Conservation (phyloP, 192 early-diverging fungal genomes). For the Rhizophagus sp. region DNA sequence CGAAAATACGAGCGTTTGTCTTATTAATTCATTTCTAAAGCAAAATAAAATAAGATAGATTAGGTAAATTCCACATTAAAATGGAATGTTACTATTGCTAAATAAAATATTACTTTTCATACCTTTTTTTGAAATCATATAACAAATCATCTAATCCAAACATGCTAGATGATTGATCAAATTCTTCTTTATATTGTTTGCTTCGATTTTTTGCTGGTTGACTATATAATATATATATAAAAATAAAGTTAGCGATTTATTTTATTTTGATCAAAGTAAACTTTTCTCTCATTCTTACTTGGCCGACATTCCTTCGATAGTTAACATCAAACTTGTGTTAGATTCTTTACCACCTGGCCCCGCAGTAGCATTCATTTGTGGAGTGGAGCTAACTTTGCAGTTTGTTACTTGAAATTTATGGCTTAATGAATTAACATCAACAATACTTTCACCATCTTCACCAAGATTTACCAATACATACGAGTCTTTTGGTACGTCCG, state of each 20-base stretch:
- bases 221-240: conserved; percentile 7
- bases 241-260: neutral
- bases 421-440: conserved; percentile 39
- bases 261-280: neutral
- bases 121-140: conserved; percentile 36
- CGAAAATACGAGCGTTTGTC: neutral
- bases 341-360: conserved; percentile 18
- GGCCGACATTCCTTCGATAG: conserved; percentile 40
- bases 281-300: conserved; percentile 10
- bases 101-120: neutral
- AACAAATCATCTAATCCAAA: conserved; percentile 35
- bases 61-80: too few relatives aligned
- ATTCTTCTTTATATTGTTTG: conserved; percentile 22
- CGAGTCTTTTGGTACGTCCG: conserved; percentile 35
- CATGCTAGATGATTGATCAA: conserved; percentile 28
- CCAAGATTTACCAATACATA: conserved; percentile 42
- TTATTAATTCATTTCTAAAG: neutral
- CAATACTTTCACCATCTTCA: conserved; percentile 31
- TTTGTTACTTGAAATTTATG: conserved; percentile 45
- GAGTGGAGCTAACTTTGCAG: conserved; percentile 33
- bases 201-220: neutral
- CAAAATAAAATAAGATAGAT: neutral
- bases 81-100: too few relatives aligned
- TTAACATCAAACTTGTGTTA: conserved; percentile 31
- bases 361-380: conserved; percentile 27